Conservation (phyloP, 805 yeast genomes). For the Candida namnaoensis region DNA sequence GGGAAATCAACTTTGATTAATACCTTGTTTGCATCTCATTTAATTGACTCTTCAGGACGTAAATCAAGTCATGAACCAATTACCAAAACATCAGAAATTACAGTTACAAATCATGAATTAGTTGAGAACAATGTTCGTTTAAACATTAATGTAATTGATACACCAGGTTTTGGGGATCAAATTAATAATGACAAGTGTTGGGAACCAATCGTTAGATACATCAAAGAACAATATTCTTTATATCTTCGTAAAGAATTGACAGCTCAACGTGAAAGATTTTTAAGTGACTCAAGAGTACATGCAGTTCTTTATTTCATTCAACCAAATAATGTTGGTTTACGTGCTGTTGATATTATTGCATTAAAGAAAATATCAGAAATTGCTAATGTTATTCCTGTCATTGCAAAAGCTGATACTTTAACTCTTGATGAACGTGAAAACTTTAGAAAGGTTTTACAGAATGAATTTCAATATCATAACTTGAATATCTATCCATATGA, state of each 20-base stretch:
- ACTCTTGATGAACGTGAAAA: slow-evolving; percentile 77
- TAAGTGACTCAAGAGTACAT: slow-evolving; percentile 87
- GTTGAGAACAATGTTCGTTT: slow-evolving; percentile 83
- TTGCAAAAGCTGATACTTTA: slow-evolving; percentile 87
- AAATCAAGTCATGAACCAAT: slow-evolving; percentile 59
- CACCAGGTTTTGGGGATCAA: slow-evolving; percentile 98
- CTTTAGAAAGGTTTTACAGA: slow-evolving; percentile 70
- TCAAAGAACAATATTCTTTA: slow-evolving; percentile 90
- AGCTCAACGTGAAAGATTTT: slow-evolving; percentile 79
- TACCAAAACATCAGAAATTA: slow-evolving; percentile 81
- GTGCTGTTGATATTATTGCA: slow-evolving; percentile 74
- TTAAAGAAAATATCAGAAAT: slow-evolving; percentile 80
- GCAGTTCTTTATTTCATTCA: slow-evolving; percentile 86
- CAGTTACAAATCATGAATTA: slow-evolving; percentile 58
- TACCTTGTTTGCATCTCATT: slow-evolving; percentile 79
- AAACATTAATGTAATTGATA: slow-evolving; percentile 83
- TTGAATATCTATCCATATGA: slow-evolving; percentile 84
- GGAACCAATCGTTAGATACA: slow-evolving; percentile 92
- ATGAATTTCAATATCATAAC: slow-evolving; percentile 64
- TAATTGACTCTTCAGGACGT: slow-evolving; percentile 71
- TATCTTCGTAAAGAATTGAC: slow-evolving; percentile 90
- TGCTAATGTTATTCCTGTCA: slow-evolving; percentile 90
- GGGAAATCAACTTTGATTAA: slow-evolving; percentile 92
- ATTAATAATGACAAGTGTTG: slow-evolving; percentile 92
- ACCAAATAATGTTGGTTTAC: slow-evolving; percentile 83